A percentile compares a stretch with the other conserved stretches of the same genome.
Evolutionary conservation across 805 yeast genomes (phyloP).

Genomic region (Lipomyces oligophaga): DNA sequence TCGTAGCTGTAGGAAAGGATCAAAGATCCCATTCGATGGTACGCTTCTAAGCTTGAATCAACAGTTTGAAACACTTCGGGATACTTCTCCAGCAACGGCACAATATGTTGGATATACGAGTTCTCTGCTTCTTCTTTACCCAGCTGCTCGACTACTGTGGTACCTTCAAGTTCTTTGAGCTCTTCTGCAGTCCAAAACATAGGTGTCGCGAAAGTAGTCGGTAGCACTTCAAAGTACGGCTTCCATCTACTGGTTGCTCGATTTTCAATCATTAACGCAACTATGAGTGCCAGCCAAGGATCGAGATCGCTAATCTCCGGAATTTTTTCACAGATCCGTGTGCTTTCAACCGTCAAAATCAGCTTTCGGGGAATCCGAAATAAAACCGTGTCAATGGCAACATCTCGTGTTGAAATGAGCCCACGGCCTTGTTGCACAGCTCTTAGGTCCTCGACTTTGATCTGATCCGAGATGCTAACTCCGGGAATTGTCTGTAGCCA

Average conservation of each 20-base stretch:
- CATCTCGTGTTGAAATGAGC: constrained; percentile 59
- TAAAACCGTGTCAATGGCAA: constrained; percentile 57
- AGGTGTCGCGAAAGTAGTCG: constrained; percentile 57
- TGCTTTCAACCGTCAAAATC: constrained; percentile 56
- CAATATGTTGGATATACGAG: constrained; percentile 50
- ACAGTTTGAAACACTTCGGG: constrained; percentile 27
- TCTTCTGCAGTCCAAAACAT: constrained; percentile 78
- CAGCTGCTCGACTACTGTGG: constrained; percentile 62
- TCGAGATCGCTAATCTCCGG: constrained; percentile 37
- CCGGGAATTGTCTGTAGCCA: constrained; percentile 23
- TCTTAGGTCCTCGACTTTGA: constrained; percentile 60
- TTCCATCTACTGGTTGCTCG: constrained; percentile 58
- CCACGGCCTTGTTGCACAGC: constrained; percentile 69
- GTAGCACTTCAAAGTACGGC: constrained; percentile 68
- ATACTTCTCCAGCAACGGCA: constrained; percentile 41
- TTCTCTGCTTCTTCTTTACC: constrained; percentile 66
- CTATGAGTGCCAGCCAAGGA: constrained; percentile 77
- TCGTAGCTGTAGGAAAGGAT: constrained; percentile 92
- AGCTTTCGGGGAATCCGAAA: constrained; percentile 64
- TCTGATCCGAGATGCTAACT: constrained; percentile 48
- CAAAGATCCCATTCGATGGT: constrained; percentile 68
- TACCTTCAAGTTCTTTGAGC: constrained; percentile 57
- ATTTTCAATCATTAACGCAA: constrained; percentile 62
- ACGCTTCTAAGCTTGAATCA: constrained; percentile 51
- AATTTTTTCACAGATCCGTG: constrained; percentile 32